phyloP scores from a whole-genome alignment of 345 rosid genomes.

The Moricandia arvensis region DNA sequence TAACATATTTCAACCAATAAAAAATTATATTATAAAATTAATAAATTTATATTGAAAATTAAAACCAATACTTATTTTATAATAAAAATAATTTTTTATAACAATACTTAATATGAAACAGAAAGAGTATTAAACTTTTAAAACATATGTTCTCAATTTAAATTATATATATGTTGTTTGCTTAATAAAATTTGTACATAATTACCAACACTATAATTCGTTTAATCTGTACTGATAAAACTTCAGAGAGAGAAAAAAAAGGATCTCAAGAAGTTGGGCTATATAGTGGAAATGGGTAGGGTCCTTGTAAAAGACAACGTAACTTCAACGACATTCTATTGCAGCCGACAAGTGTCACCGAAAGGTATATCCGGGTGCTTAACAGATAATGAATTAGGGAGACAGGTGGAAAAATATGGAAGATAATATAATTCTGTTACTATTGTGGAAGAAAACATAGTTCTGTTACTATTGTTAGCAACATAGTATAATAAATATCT shows the following conservation, averaged over 20 bases:
- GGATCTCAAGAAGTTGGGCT: not conserved
- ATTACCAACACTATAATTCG: not conserved
- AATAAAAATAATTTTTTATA: too few relatives aligned
- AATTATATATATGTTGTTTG: not conserved
- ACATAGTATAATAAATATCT: too few relatives aligned
- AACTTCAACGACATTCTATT: conserved; percentile 24
- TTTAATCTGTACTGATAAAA: not conserved
- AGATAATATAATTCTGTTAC: not conserved
- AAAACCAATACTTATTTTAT: too few relatives aligned
- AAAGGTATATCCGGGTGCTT: conserved; percentile 10
- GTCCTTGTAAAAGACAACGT: conserved; percentile 24
- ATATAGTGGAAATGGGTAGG: conserved; percentile 20
- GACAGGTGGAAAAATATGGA: conserved; percentile 8
- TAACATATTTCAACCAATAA: too few relatives aligned
- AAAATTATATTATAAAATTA: too few relatives aligned
- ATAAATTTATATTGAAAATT: too few relatives aligned
- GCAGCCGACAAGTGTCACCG: conserved; percentile 29
- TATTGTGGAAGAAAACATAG: not conserved
- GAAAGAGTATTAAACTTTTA: too few relatives aligned
- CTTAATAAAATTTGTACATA: not conserved
- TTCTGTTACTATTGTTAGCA: not conserved
- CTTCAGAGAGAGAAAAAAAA: not conserved
- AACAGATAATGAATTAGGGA: conserved; percentile 11
- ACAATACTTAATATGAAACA: too few relatives aligned
- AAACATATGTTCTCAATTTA: not conserved